Evolutionary conservation across 2,329 filamentous ascomycete genomes (phyloP).

Genomic region (Didymella exigua): DNA sequence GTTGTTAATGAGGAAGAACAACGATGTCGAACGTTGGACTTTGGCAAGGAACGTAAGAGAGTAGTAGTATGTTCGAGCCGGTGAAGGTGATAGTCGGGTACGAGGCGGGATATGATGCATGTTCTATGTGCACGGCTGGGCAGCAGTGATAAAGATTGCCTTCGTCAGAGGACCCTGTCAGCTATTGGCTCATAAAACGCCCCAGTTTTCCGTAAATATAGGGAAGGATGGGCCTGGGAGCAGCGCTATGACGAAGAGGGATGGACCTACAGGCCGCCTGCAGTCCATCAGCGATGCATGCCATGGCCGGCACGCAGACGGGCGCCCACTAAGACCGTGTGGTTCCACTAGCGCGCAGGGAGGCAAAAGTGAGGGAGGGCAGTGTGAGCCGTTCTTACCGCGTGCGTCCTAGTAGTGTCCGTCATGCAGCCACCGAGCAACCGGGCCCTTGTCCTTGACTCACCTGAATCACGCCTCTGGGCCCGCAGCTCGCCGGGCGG

Average conservation of each 20-base stretch:
- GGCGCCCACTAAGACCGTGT: conserved; percentile 30
- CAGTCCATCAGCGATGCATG: conserved; percentile 38
- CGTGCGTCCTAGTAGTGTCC: conserved; percentile 20
- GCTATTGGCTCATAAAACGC: conserved; percentile 37
- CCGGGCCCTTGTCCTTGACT: conserved; percentile 32
- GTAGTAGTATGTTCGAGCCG: conserved; percentile 21
- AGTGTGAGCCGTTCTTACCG: conserved; percentile 27
- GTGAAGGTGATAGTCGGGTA: conserved; percentile 23
- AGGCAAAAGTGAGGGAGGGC: conserved; percentile 32
- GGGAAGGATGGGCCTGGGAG: conserved; percentile 43
- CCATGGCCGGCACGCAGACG: conserved; percentile 34
- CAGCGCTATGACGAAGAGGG: conserved; percentile 48
- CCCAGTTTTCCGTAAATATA: conserved; percentile 47
- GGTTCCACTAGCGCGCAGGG: conserved; percentile 34
- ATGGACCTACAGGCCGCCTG: conserved; percentile 39
- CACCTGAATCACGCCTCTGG: conserved; percentile 32
- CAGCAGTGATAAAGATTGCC: conserved; percentile 41
- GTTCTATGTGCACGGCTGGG: conserved; percentile 45
- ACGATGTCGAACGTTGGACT: conserved; percentile 20
- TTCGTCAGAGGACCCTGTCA: conserved; percentile 20
- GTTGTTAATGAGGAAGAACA: conserved; percentile 18
- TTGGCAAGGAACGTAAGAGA: conserved; percentile 30
- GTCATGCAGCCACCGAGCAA: conserved; percentile 30
- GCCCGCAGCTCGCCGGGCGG: conserved; percentile 33
- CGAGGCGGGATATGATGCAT: conserved; percentile 49